Evolutionary conservation across 2,329 filamentous ascomycete species (phyloP).

Genomic region (Herpomyces periplanetae): DNA sequence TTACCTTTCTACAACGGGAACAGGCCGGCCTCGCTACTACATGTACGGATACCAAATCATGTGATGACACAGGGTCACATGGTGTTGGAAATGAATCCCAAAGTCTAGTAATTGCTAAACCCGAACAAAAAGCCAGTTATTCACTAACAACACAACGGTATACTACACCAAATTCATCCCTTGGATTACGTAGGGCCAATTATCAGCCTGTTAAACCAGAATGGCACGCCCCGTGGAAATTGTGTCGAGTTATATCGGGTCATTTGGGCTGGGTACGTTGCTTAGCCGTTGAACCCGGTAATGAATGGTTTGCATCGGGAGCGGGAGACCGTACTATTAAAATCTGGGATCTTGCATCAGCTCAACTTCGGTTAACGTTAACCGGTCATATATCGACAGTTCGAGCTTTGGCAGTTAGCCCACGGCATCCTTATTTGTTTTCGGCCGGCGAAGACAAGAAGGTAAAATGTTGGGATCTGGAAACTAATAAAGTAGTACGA

Average conservation of each 20-base stretch:
- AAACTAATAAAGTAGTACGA: slow-evolving; percentile 95
- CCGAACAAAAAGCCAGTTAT: too few species aligned
- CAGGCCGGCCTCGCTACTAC: too few species aligned
- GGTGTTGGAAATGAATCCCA: too few species aligned
- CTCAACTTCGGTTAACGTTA: slow-evolving; percentile 41
- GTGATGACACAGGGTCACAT: too few species aligned
- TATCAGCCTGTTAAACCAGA: too few species aligned
- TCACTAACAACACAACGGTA: too few species aligned
- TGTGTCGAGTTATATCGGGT: slow-evolving; percentile 85
- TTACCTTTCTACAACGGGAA: too few species aligned
- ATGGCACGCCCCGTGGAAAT: slow-evolving; percentile 94
- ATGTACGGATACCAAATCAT: too few species aligned
- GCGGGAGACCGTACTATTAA: slow-evolving; percentile 90
- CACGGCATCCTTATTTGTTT: slow-evolving; percentile 79
- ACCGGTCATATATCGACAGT: slow-evolving; percentile 86
- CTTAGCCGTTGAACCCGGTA: slow-evolving; percentile 67
- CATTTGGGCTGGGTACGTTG: slow-evolving; percentile 78
- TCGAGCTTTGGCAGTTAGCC: slow-evolving; percentile 58
- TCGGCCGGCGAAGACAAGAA: slow-evolving; percentile 97
- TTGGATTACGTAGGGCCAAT: too few species aligned
- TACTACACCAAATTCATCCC: too few species aligned
- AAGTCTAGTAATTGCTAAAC: too few species aligned
- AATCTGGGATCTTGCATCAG: slow-evolving; percentile 81
- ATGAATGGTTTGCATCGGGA: slow-evolving; percentile 87
- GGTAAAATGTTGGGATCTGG: slow-evolving; percentile 98